Evolutionary conservation across 768 basidiomycete genomes (phyloP).

Genomic region (Strobilomyces echinocephalus): DNA sequence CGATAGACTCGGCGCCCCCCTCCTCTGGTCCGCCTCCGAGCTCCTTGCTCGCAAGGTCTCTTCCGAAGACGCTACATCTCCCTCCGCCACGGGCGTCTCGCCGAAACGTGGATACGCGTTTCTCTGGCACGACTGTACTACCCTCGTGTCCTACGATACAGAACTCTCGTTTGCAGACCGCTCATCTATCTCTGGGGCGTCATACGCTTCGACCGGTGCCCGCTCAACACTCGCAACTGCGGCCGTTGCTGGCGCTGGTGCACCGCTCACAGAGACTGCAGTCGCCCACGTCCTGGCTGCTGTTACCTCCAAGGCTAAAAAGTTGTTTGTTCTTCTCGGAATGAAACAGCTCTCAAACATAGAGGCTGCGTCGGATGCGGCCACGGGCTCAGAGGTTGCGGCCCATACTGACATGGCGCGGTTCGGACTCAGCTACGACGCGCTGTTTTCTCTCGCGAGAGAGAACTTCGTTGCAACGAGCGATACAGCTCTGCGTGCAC

Average conservation of each 20-base stretch:
- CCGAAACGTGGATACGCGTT: conserved; percentile 57
- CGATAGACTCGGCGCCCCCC: conserved; percentile 80
- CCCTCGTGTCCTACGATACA: conserved; percentile 74
- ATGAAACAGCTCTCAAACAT: conserved; percentile 62
- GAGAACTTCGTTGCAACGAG: conserved; percentile 87
- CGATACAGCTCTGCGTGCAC: conserved; percentile 75
- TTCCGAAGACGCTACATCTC: neutral
- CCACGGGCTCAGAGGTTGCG: conserved; percentile 2
- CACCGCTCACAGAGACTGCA: conserved; percentile 66
- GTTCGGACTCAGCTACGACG: conserved; percentile 58
- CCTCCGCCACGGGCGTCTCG: conserved; percentile 3
- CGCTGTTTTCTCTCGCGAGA: conserved; percentile 67
- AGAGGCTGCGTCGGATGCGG: conserved; percentile 17
- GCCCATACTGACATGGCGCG: conserved; percentile 34
- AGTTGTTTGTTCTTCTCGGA: conserved; percentile 72
- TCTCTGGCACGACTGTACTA: conserved; percentile 90
- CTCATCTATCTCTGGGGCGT: conserved; percentile 53
- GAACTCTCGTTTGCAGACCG: conserved; percentile 68
- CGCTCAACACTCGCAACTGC: conserved; percentile 25
- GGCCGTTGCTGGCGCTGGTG: conserved; percentile 28
- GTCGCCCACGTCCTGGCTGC: conserved; percentile 79
- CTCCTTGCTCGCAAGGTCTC: conserved; percentile 46
- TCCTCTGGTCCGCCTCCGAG: conserved; percentile 78
- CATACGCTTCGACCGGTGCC: conserved; percentile 31
- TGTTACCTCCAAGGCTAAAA: conserved; percentile 83